Percentiles rank a stretch among this genome's conserved stretches.
Evolutionary conservation across 1,139 yeast species (phyloP).

Genomic region (Geotrichum aggregatum): DNA sequence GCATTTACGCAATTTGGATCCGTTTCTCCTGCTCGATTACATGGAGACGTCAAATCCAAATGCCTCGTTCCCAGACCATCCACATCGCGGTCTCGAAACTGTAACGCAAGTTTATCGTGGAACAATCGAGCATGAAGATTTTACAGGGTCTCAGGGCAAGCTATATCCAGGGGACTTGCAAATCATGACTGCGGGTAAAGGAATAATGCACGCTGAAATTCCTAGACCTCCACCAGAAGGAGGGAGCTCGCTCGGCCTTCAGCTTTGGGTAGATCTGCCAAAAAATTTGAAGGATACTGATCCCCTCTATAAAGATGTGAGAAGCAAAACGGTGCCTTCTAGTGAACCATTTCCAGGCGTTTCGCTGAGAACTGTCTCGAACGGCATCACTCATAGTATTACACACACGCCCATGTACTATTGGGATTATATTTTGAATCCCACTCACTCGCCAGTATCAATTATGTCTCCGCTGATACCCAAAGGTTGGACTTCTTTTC

Average conservation of each 20-base stretch:
- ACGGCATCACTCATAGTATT: constrained; percentile 29
- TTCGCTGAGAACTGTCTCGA: constrained; percentile 4
- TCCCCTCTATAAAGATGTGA: constrained; percentile 74
- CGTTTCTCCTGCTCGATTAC: constrained; percentile 76
- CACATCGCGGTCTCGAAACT: constrained; percentile 82
- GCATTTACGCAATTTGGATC: constrained; percentile 63
- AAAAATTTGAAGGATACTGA: constrained; percentile 56
- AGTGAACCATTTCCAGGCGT: constrained; percentile 62
- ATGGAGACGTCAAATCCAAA: constrained; percentile 59
- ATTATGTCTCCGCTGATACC: constrained; percentile 39
- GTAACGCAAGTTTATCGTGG: constrained; percentile 66
- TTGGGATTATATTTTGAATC: constrained; percentile 1
- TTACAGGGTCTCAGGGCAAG: constrained; percentile 70
- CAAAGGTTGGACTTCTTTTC: constrained; percentile 57
- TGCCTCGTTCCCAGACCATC: constrained; percentile 67
- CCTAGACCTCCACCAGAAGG: constrained; percentile 39
- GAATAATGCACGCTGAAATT: constrained; percentile 76
- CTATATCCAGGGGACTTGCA: constrained; percentile 75
- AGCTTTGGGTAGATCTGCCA: constrained; percentile 85
- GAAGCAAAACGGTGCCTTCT: constrained; percentile 64
- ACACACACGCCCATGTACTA: constrained; percentile 4
- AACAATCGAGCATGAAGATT: constrained; percentile 80
- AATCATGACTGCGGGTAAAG: constrained; percentile 85
- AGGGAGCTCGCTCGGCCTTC: constrained; percentile 51
- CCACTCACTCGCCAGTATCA: background rate